Evolutionary conservation across 805 yeast genomes (phyloP).

Genomic region (Metschnikowia amazonensis): DNA sequence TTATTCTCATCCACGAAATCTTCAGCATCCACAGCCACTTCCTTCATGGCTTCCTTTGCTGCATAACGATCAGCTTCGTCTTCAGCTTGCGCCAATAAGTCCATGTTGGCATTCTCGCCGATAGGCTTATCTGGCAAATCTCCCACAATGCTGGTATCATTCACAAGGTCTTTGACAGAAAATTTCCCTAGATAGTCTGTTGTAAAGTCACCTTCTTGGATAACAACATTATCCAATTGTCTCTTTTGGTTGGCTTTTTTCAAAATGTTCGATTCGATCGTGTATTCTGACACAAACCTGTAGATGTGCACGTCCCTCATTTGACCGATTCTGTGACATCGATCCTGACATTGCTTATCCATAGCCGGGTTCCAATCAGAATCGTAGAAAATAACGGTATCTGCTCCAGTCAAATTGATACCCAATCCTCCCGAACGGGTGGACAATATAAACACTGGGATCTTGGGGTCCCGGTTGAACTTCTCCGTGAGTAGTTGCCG

Average conservation of each 20-base stretch:
- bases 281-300: slow-evolving; percentile 91
- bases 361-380: slow-evolving; percentile 99
- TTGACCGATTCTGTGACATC: slow-evolving; percentile 99
- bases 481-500: slow-evolving; percentile 91
- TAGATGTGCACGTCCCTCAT: slow-evolving; percentile 97
- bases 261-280: slow-evolving; percentile 92
- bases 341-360: slow-evolving; percentile 99
- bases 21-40: slow-evolving; percentile 76
- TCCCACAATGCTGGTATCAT: slow-evolving; percentile 46
- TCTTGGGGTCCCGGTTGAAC: slow-evolving; percentile 79
- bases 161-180: slow-evolving; percentile 80
- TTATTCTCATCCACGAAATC: slow-evolving; percentile 64
- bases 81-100: slow-evolving; percentile 84
- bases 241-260: slow-evolving; percentile 93
- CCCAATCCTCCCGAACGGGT: slow-evolving; percentile 99
- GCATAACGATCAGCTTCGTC: slow-evolving; percentile 90
- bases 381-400: slow-evolving; percentile 95
- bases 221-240: slow-evolving; percentile 88
- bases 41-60: slow-evolving; percentile 83
- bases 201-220: slow-evolving; percentile 97
- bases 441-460: slow-evolving; percentile 88
- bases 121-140: slow-evolving; percentile 42
- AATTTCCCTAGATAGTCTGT: slow-evolving; percentile 91
- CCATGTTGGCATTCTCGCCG: slow-evolving; percentile 40
- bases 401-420: slow-evolving; percentile 96